phyloP scores from a whole-genome alignment of 1,284 basidiomycete genomes.

The Golubevia sp. region DNA sequence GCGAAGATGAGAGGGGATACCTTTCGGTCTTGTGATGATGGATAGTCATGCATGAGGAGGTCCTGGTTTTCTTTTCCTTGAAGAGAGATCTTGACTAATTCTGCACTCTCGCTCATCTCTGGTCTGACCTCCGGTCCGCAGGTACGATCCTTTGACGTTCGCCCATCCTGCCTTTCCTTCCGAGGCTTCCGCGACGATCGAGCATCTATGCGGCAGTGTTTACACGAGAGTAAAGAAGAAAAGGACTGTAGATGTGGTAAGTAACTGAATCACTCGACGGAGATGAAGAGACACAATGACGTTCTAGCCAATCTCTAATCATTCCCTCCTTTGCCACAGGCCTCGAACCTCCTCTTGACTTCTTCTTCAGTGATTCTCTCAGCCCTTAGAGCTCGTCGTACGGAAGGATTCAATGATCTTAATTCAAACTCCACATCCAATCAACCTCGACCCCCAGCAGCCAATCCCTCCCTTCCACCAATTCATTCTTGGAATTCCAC shows the following conservation, averaged over 20 bases:
- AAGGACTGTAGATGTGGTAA: conserved; percentile 26
- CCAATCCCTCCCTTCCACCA: background rate
- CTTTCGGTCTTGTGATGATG: too few species aligned
- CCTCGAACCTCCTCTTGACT: conserved; percentile 40
- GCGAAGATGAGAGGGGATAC: too few species aligned
- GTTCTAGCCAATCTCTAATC: background rate
- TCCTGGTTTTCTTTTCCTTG: background rate
- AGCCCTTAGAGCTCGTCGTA: conserved; percentile 19
- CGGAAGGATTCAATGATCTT: background rate
- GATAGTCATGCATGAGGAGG: background rate
- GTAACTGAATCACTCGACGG: conserved; percentile 1
- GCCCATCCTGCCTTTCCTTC: conserved; percentile 36
- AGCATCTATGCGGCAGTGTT: conserved; percentile 29
- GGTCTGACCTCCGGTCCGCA: background rate
- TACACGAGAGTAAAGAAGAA: conserved; percentile 22
- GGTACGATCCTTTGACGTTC: conserved; percentile 39
- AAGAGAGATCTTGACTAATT: background rate
- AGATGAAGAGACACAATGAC: background rate
- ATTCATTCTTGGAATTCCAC: conserved; percentile 24
- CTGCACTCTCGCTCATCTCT: background rate
- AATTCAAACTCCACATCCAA: background rate
- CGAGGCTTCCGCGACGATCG: conserved; percentile 33
- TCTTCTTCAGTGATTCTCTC: conserved; percentile 37
- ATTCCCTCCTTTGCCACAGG: background rate
- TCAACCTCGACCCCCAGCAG: background rate